These are phyloP conservation scores for Camillea tinctor DNA, from an alignment of 2,329 filamentous ascomycete genomes.

Conservation along the genomic window DNA sequence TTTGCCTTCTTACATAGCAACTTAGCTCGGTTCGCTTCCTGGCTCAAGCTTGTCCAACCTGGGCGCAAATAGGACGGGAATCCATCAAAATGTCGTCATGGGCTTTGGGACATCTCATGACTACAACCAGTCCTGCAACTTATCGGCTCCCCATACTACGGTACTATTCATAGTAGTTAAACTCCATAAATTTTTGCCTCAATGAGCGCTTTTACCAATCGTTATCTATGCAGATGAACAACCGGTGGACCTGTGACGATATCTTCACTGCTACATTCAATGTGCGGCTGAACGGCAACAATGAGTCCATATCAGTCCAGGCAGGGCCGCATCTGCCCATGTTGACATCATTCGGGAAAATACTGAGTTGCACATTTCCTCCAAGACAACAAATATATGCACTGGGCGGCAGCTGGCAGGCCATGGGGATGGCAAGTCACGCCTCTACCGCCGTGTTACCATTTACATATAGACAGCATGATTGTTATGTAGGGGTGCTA, in stretches of 20 bases:
- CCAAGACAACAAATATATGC: not conserved
- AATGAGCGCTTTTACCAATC: not conserved
- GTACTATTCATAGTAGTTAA: not conserved
- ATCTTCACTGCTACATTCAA: not conserved
- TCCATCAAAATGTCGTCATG: constrained; percentile 6
- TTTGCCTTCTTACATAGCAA: not conserved
- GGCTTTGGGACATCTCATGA: constrained; percentile 9
- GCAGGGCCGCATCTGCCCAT: constrained; percentile 8
- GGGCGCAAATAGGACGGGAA: not conserved
- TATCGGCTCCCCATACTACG: constrained; percentile 1
- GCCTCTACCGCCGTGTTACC: not conserved
- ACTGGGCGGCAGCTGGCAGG: not conserved
- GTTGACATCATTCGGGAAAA: constrained; percentile 7
- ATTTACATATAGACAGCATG: not conserved
- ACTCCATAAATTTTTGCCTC: not conserved
- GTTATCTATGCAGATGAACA: not conserved
- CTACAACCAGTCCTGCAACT: not conserved
- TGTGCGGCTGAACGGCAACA: not conserved
- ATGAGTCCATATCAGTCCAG: constrained; percentile 2
- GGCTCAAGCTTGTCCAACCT: not conserved
- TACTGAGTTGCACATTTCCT: not conserved
- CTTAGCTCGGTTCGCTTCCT: not conserved
- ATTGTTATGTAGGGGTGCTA: not conserved
- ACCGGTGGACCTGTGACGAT: not conserved
- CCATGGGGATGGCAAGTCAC: not conserved